Conservation (phyloP, 192 early-diverging fungal species). For the Neocallimastix lanati region DNA sequence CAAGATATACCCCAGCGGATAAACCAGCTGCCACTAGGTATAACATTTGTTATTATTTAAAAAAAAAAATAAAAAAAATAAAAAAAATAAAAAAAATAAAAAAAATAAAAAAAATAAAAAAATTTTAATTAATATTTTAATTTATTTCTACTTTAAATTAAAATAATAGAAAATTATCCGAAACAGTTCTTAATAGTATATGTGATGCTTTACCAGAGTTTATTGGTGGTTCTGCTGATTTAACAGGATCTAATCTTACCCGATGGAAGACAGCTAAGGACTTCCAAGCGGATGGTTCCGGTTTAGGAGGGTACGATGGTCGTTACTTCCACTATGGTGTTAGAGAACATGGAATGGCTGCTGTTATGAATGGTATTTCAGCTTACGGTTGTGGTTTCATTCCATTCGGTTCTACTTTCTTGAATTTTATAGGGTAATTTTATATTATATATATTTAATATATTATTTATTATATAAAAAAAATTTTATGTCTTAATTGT, state of each 20-base stretch:
- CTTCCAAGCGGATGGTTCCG: slow-evolving; percentile 44
- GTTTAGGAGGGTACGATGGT: slow-evolving; percentile 46
- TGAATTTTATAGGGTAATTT: no score
- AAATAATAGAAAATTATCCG: slow-evolving; percentile 55
- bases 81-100: no score
- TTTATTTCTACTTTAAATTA: slow-evolving; percentile 2
- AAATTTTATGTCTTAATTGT: no score
- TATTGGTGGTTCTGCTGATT: slow-evolving; percentile 85
- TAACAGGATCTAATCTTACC: slow-evolving; percentile 90
- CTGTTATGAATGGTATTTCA: slow-evolving; percentile 76
- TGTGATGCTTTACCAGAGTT: slow-evolving; percentile 72
- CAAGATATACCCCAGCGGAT: slow-evolving; percentile 62
- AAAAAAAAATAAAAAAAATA: no score
- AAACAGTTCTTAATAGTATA: slow-evolving; percentile 63
- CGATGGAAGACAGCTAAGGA: slow-evolving; percentile 89
- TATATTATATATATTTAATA: no score
- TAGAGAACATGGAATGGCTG: slow-evolving; percentile 94
- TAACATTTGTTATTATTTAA: no score
- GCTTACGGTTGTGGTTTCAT: slow-evolving; percentile 71
- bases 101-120: no score
- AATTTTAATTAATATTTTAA: no score
- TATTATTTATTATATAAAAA: slow-evolving; percentile 38
- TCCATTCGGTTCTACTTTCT: slow-evolving; percentile 53
- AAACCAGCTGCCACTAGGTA: slow-evolving; percentile 49
- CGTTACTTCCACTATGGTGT: slow-evolving; percentile 89